Percentiles rank a stretch among this genome's conserved stretches.
phyloP scores from a whole-genome alignment of 495 filamentous ascomycete species.

The Tuber magnatum region DNA sequence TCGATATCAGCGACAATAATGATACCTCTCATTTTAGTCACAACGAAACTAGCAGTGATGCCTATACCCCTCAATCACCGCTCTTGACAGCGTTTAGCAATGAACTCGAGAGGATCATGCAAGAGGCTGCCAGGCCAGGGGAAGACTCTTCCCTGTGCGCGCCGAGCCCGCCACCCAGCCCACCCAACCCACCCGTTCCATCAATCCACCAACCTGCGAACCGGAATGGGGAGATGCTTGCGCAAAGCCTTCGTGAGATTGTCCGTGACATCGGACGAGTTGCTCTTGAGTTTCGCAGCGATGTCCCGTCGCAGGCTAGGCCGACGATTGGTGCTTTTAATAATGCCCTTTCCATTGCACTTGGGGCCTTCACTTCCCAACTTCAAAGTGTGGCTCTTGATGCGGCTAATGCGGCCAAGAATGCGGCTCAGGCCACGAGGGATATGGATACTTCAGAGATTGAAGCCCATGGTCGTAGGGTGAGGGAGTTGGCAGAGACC shows the following conservation, averaged over 20 bases:
- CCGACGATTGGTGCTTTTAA: slow-evolving; percentile 45
- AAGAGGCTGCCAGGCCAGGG: slow-evolving; percentile 18
- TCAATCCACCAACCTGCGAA: slow-evolving; percentile 29
- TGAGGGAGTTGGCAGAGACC: slow-evolving; percentile 46
- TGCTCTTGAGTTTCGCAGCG: slow-evolving; percentile 22
- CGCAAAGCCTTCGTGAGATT: slow-evolving; percentile 30
- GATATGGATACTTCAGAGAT: slow-evolving; percentile 45
- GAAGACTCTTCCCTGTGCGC: slow-evolving; percentile 4
- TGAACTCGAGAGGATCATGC: slow-evolving; percentile 48
- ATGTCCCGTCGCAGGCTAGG: slow-evolving; percentile 36
- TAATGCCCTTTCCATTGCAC: slow-evolving; percentile 43
- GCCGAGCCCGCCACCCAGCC: slow-evolving; percentile 21
- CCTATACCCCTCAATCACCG: slow-evolving; percentile 34
- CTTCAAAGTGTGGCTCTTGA: slow-evolving; percentile 45
- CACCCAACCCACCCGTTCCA: slow-evolving; percentile 7
- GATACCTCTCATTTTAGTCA: slow-evolving; percentile 6
- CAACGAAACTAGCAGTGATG: background rate
- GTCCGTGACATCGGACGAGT: slow-evolving; percentile 27
- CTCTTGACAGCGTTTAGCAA: slow-evolving; percentile 50
- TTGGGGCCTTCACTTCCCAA: slow-evolving; percentile 46
- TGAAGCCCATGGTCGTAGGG: slow-evolving; percentile 44
- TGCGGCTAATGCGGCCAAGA: slow-evolving; percentile 43
- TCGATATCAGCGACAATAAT: slow-evolving; percentile 24
- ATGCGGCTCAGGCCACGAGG: slow-evolving; percentile 43
- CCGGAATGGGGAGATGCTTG: slow-evolving; percentile 26